A percentile compares a stretch with the other conserved stretches of the same genome.
phyloP scores from a whole-genome alignment of 495 filamentous ascomycete species.

The Penicillium daleae region DNA sequence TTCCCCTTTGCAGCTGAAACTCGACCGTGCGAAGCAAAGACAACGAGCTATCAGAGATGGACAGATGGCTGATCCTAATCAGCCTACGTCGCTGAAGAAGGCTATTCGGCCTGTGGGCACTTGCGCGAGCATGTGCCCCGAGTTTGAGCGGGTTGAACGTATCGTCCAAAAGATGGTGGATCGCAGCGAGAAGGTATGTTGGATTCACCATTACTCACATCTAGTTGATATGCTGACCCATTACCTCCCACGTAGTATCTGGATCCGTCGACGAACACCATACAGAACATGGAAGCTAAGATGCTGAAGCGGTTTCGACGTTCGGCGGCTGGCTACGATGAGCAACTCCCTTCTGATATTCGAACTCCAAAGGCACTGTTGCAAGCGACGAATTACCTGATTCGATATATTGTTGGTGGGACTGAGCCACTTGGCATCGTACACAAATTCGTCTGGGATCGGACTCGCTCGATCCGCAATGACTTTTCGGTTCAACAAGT shows the following conservation, averaged over 20 bases:
- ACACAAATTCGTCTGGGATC: conserved; percentile 92
- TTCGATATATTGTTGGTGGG: conserved; percentile 70
- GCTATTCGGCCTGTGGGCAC: conserved; percentile 88
- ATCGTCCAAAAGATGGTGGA: conserved; percentile 72
- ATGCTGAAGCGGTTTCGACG: conserved; percentile 89
- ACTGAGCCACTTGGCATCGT: conserved; percentile 65
- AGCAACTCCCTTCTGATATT: conserved; percentile 89
- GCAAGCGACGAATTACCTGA: conserved; percentile 80
- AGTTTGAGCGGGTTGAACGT: conserved; percentile 80
- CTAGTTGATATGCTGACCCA: conserved; percentile 12
- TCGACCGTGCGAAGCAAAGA: conserved; percentile 69
- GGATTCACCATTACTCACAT: not conserved
- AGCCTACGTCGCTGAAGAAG: conserved; percentile 75
- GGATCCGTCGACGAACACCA: conserved; percentile 39
- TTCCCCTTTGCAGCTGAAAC: conserved; percentile 53
- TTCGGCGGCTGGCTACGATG: conserved; percentile 89
- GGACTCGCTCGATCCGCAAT: conserved; percentile 87
- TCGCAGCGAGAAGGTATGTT: conserved; percentile 59
- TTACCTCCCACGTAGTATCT: conserved; percentile 31
- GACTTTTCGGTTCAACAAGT: conserved; percentile 92
- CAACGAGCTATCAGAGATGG: conserved; percentile 70
- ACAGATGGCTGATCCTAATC: conserved; percentile 87
- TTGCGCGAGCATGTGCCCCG: conserved; percentile 92
- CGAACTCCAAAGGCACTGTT: conserved; percentile 76
- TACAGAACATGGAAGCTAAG: conserved; percentile 54